phyloP scores from a whole-genome alignment of 2,329 filamentous ascomycete genomes.

The Neospermospora avenae region DNA sequence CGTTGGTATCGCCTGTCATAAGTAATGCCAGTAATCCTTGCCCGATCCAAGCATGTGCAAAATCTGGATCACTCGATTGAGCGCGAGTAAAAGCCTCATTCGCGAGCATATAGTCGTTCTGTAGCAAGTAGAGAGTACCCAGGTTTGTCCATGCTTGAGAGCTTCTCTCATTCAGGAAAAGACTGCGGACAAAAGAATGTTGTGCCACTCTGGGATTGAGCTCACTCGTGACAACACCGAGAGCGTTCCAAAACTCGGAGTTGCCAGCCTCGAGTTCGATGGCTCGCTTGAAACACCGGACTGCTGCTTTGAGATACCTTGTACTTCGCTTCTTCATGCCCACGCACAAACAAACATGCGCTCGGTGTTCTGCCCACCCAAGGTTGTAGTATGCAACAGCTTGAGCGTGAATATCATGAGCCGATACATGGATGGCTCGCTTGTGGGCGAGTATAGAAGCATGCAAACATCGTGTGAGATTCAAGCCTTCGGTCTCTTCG shows the following conservation, averaged over 20 bases:
- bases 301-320: conserved; percentile 73
- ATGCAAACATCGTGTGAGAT: conserved; percentile 60
- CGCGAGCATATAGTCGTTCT: conserved; percentile 80
- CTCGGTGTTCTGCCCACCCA: conserved; percentile 87
- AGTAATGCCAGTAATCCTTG: conserved; percentile 83
- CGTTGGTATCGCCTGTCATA: conserved; percentile 63
- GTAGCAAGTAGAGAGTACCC: conserved; percentile 78
- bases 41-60: conserved; percentile 88
- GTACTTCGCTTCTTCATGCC: conserved; percentile 53
- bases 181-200: conserved; percentile 85
- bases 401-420: conserved; percentile 78
- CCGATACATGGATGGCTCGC: conserved; percentile 70
- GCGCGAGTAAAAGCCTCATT: conserved; percentile 87
- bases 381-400: conserved; percentile 97
- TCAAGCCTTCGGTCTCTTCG: conserved; percentile 35
- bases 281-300: conserved; percentile 89
- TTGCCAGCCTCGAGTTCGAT: conserved; percentile 96
- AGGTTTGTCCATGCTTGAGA: conserved; percentile 88
- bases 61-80: conserved; percentile 92
- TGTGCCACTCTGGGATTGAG: conserved; percentile 86
- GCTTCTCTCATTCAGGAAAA: conserved; percentile 89
- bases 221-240: conserved; percentile 85
- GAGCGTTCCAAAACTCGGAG: conserved; percentile 93
- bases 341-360: conserved; percentile 63
- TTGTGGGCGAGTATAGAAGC: conserved; percentile 84